Percentiles rank a stretch among this genome's conserved stretches.
Conservation (phyloP, 805 yeast species). For the Dipodascus geniculatus region DNA sequence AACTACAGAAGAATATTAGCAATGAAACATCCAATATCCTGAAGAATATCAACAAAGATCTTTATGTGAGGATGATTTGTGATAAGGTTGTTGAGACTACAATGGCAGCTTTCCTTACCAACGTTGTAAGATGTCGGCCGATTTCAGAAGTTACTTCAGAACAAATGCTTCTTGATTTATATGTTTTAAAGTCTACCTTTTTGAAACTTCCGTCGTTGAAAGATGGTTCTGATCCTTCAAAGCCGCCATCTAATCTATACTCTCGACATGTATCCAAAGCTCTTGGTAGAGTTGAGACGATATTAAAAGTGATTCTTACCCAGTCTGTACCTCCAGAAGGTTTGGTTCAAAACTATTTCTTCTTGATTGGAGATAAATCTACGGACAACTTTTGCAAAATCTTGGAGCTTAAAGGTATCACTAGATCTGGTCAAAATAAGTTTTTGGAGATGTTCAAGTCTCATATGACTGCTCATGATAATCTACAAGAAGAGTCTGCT, state of each 20-base stretch:
- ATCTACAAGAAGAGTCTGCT: constrained; percentile 21
- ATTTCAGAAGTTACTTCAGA: constrained; percentile 61
- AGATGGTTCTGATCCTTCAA: constrained; percentile 7
- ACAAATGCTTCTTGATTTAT: constrained; percentile 67
- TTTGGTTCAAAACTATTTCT: constrained; percentile 54
- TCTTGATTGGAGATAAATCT: constrained; percentile 53
- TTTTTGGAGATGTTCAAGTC: constrained; percentile 31
- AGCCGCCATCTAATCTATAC: constrained; percentile 22
- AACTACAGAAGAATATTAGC: constrained; percentile 37
- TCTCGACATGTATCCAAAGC: constrained; percentile 34
- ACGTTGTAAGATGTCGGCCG: constrained; percentile 54
- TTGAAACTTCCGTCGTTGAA: constrained; percentile 19
- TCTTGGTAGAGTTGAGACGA: constrained; percentile 38
- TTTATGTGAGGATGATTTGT: constrained; percentile 60
- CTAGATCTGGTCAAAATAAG: constrained; percentile 27
- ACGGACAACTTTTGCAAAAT: constrained; percentile 53
- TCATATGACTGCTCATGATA: constrained; percentile 28
- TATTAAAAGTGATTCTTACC: constrained; percentile 59
- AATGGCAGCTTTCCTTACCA: constrained; percentile 41
- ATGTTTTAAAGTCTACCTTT: constrained; percentile 47
- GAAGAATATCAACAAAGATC: constrained; percentile 43
- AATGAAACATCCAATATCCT: constrained; percentile 32
- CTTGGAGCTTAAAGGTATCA: constrained; percentile 49
- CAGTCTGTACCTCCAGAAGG: constrained; percentile 53
- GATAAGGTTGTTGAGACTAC: constrained; percentile 65